Evolutionary conservation across 352 stramenopile genomes (phyloP), one percentile per base, ranked within the genome.

Genomic region (Phytophthora idaei): DNA sequence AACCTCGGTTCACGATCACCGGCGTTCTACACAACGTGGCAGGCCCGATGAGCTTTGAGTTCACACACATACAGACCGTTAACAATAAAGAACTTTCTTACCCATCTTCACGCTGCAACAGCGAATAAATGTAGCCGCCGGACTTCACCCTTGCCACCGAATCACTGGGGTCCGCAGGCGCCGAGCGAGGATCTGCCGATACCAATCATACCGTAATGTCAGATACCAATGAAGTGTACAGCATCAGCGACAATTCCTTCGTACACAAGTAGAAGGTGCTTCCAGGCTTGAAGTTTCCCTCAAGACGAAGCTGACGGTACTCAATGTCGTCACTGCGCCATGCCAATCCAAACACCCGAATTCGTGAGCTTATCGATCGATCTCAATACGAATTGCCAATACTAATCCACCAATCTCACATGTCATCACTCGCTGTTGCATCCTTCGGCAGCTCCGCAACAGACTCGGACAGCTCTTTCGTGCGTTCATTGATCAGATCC

Each of bases 1-100:
- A 96, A 4, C 88, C 88, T 57, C 88, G 84, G 63, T 96, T 96
- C 27, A 96, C 80, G 45, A 96, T 94, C 17, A 94, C 80, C 4
- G 88, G 83, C 0, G 88, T 94, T 37, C 87, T 94, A 55, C 6
- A 51, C 42, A 59, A 14, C 21, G 39, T 37, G 28, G 15, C 14
- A 59, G 25, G 1, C 36, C 9, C 21, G 31, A 41, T 70, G 6
- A 69, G 5, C 37, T 25, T 48, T 55, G 34, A 41, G 3, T 10
- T 50, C 47, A 34, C 29, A 32, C 31, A n/a, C 28, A 29, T 31
- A 29, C 1, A 59, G 8, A 42, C 14, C 39, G 3, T 9, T 7
- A 51, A 7, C 0, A 3, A 42, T 15, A 10, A 47, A 14, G 5
- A 49, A 53, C 48, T 2, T 28, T 56, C 77, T 52, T 57, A 92